A percentile compares a stretch with the other conserved stretches of the same genome.
Evolutionary conservation across 768 basidiomycete genomes (phyloP).

Genomic region (Myochromella boudieri): DNA sequence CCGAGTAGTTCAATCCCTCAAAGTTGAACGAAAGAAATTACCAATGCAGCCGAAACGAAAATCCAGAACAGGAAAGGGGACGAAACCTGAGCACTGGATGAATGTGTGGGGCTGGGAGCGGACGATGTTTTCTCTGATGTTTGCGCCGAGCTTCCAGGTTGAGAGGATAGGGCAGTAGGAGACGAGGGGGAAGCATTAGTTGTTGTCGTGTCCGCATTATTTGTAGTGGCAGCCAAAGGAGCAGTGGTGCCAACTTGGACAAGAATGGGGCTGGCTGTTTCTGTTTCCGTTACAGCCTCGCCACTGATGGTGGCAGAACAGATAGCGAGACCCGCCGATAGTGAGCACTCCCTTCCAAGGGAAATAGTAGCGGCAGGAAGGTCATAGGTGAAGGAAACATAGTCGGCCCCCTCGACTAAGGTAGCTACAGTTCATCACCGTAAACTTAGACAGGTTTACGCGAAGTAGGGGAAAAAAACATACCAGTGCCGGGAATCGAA

Average conservation of each 20-base stretch:
- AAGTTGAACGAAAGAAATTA: no score
- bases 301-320: conserved; percentile 20
- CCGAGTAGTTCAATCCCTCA: no score
- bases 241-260: conserved; percentile 21
- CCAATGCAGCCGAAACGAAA: conserved; percentile 5
- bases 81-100: conserved; percentile 5
- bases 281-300: conserved; percentile 18
- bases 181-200: no score
- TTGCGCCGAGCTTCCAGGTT: conserved; percentile 5
- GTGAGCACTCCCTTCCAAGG: conserved; percentile 17
- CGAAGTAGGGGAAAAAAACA: background rate
- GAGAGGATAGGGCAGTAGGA: conserved; percentile 11
- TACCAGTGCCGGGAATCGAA: conserved; percentile 22
- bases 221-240: conserved; percentile 1
- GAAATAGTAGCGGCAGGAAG: conserved; percentile 13
- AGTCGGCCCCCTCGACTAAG: conserved; percentile 24
- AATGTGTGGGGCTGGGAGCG: conserved; percentile 16
- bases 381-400: conserved; percentile 21
- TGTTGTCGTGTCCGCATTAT: background rate
- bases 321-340: conserved; percentile 18
- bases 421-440: conserved; percentile 22
- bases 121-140: conserved; percentile 17
- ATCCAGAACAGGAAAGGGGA: conserved; percentile 10
- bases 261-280: conserved; percentile 9
- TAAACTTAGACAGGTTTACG: no score